phyloP scores from a whole-genome alignment of 2,329 filamentous ascomycete genomes.

The Rhinocladiella mackenziei region DNA sequence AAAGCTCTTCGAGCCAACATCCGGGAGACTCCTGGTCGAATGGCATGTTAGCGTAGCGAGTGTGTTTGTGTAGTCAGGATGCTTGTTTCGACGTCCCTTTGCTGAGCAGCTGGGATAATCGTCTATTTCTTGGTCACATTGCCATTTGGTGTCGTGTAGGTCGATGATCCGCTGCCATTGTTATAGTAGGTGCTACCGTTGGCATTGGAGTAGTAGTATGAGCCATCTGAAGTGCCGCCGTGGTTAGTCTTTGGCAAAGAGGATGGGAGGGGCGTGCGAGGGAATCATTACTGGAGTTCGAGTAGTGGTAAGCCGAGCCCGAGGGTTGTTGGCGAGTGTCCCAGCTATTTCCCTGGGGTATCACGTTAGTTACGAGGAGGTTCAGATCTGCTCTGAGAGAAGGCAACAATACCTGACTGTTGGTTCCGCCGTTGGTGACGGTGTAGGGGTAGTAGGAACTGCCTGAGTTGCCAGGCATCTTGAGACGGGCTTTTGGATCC shows the following conservation, averaged over 20 bases:
- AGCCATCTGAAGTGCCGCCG: slow-evolving; percentile 53
- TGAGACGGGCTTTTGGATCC: too few species aligned
- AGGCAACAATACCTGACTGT: slow-evolving; percentile 61
- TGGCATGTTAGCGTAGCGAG: not conserved
- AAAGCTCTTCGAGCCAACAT: too few species aligned
- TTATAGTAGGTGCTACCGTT: slow-evolving; percentile 68
- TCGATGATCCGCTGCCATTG: slow-evolving; percentile 54
- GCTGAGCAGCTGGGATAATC: not conserved
- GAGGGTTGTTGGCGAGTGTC: slow-evolving; percentile 51
- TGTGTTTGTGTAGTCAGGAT: too few species aligned
- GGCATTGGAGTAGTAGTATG: slow-evolving; percentile 70
- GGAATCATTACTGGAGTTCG: slow-evolving; percentile 12
- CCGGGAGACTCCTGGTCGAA: not conserved
- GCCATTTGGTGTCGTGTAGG: slow-evolving; percentile 54
- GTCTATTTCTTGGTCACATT: slow-evolving; percentile 25
- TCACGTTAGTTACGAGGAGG: slow-evolving; percentile 7
- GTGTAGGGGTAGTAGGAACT: slow-evolving; percentile 33
- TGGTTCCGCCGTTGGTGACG: slow-evolving; percentile 52
- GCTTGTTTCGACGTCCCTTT: not conserved
- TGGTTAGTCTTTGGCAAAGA: not conserved
- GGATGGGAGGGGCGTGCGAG: not conserved
- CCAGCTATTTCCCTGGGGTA: slow-evolving; percentile 61
- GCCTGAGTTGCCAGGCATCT: slow-evolving; percentile 10
- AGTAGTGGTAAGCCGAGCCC: slow-evolving; percentile 14
- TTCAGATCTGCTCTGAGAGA: too few species aligned